phyloP scores from a whole-genome alignment of 306 rosid species.

The Phaseolus lunatus region DNA sequence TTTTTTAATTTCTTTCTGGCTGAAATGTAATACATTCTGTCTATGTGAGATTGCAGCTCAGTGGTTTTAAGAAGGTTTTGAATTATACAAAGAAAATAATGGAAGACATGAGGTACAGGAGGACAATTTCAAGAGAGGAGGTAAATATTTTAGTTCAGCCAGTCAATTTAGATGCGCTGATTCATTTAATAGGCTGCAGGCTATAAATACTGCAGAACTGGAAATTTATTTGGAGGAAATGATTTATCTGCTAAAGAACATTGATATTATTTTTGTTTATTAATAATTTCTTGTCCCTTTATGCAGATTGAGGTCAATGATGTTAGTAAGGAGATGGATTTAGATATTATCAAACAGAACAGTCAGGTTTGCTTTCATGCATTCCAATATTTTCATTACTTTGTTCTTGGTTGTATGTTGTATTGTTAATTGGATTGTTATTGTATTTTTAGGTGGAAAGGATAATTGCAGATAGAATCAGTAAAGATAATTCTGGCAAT shows the following conservation, averaged over 20 bases:
- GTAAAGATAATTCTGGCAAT: slow-evolving; percentile 75
- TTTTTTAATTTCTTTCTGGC: slow-evolving; percentile 23
- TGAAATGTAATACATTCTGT: slow-evolving; percentile 48
- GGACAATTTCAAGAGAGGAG: slow-evolving; percentile 89
- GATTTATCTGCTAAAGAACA: neutral
- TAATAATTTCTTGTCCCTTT: slow-evolving; percentile 40
- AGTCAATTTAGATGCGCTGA: slow-evolving; percentile 22
- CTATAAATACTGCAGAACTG: neutral
- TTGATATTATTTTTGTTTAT: slow-evolving; percentile 24
- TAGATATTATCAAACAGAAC: slow-evolving; percentile 96
- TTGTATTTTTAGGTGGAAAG: slow-evolving; percentile 82
- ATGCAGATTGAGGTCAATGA: slow-evolving; percentile 94
- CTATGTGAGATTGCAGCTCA: slow-evolving; percentile 75
- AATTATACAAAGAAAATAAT: slow-evolving; percentile 89
- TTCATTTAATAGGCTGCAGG: slow-evolving; percentile 27
- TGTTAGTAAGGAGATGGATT: slow-evolving; percentile 99
- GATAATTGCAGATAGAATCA: slow-evolving; percentile 86
- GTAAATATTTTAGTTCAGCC: slow-evolving; percentile 56
- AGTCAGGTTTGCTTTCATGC: slow-evolving; percentile 79
- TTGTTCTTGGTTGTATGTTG: slow-evolving; percentile 4
- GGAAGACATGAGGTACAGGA: slow-evolving; percentile 87
- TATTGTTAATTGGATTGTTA: slow-evolving; percentile 35
- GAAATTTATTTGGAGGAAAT: slow-evolving; percentile 36
- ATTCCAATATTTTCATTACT: slow-evolving; percentile 22
- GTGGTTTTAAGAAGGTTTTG: slow-evolving; percentile 96